phyloP scores from a whole-genome alignment of 2,329 filamentous ascomycete genomes.

The Aspergillus ibericus region DNA sequence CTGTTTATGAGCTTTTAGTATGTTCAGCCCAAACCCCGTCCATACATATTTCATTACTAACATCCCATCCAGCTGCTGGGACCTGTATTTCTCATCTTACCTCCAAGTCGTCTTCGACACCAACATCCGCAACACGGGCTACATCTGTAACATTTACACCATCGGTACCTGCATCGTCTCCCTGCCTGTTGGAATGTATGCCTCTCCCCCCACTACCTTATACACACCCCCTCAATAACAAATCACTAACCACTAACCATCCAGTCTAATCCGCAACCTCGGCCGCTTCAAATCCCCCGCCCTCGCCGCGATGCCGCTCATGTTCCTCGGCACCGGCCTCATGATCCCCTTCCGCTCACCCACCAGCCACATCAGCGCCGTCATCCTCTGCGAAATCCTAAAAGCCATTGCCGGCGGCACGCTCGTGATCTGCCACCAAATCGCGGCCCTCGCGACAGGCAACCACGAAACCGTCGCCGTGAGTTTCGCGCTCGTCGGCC shows the following conservation, averaged over 20 bases:
- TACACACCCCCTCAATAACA: too few relatives aligned
- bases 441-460: constrained; percentile 24
- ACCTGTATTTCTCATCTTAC: constrained; percentile 25
- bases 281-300: constrained; percentile 23
- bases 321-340: constrained; percentile 22
- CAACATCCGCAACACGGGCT: constrained; percentile 22
- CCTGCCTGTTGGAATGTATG: constrained; percentile 17
- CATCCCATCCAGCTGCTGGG: constrained; percentile 5
- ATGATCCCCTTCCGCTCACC: constrained; percentile 26
- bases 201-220: not conserved
- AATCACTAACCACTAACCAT: not conserved
- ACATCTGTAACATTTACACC: constrained; percentile 26
- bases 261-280: constrained; percentile 18
- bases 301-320: constrained; percentile 20
- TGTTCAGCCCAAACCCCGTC: not conserved
- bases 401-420: constrained; percentile 22
- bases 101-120: constrained; percentile 26
- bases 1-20: constrained; percentile 10
- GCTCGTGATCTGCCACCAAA: constrained; percentile 22
- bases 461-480: constrained; percentile 25
- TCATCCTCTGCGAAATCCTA: constrained; percentile 24
- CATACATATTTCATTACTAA: not conserved
- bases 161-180: constrained; percentile 24
- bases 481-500: constrained; percentile 21
- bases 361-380: constrained; percentile 16